A percentile compares a stretch with the other conserved stretches of the same genome.
These are phyloP conservation scores for Eimeria tenella DNA, from an alignment of 169 alveolate genomes.

Conservation along the genomic window DNA sequence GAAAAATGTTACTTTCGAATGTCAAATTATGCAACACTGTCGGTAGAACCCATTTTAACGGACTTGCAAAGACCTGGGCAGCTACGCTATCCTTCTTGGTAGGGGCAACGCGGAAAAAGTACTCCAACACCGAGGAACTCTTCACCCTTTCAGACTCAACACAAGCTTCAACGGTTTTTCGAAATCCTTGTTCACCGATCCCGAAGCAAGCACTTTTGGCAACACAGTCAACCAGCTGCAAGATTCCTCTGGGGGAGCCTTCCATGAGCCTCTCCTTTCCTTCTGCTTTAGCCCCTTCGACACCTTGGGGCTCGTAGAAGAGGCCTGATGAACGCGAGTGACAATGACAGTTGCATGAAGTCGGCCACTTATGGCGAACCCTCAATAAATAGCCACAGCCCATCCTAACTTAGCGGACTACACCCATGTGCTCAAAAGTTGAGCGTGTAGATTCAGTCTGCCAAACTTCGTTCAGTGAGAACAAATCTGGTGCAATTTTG, in stretches of 20 bases:
- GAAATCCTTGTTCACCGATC: conserved; percentile 25
- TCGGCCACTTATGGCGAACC: too few relatives aligned
- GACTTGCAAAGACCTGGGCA: conserved; percentile 55
- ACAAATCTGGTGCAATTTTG: background rate
- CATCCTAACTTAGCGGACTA: too few relatives aligned
- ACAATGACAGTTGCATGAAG: too few relatives aligned
- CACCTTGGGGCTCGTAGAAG: conserved; percentile 1
- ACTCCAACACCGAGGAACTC: conserved; percentile 1
- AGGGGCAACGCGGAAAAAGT: conserved; percentile 24
- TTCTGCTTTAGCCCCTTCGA: conserved; percentile 11
- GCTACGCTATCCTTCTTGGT: background rate
- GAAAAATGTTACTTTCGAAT: too few relatives aligned
- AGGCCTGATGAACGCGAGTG: background rate
- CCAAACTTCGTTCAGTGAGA: background rate
- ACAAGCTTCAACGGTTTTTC: conserved; percentile 1
- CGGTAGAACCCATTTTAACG: background rate
- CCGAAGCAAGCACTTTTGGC: conserved; percentile 52
- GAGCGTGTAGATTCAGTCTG: too few relatives aligned
- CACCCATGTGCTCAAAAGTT: too few relatives aligned
- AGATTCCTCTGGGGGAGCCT: background rate
- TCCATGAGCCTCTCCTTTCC: background rate
- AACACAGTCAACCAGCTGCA: conserved; percentile 6
- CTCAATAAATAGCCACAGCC: too few relatives aligned
- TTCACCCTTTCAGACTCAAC: background rate
- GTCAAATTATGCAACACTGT: too few relatives aligned